phyloP scores from a whole-genome alignment of 202 grass and related monocot species.

The Zoysia matrella region DNA sequence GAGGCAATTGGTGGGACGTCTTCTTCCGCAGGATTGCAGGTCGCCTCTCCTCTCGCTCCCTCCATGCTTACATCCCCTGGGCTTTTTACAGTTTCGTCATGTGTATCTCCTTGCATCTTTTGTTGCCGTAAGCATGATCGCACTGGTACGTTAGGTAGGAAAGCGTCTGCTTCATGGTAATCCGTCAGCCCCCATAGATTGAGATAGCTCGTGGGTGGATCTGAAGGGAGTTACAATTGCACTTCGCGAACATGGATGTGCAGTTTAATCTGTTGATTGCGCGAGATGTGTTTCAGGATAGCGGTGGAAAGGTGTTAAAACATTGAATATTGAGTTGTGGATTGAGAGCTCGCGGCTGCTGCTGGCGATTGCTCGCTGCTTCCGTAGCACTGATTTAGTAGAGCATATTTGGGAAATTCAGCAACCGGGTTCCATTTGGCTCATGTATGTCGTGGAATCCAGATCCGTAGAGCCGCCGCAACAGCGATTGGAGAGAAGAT shows the following conservation, averaged over 20 bases:
- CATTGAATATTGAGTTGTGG: conserved; percentile 4
- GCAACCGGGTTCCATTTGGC: conserved; percentile 18
- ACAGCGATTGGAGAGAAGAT: background rate
- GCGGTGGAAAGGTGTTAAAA: background rate
- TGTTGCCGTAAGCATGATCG: conserved; percentile 16
- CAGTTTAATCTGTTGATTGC: conserved; percentile 21
- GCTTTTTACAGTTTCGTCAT: background rate
- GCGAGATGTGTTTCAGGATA: conserved; percentile 5
- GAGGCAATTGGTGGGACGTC: conserved; percentile 56
- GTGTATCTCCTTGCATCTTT: conserved; percentile 28
- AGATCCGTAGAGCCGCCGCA: conserved; percentile 27
- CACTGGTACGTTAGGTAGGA: background rate
- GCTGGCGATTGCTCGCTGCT: background rate
- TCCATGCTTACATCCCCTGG: conserved; percentile 13
- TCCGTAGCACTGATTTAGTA: background rate
- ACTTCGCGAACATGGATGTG: conserved; percentile 16
- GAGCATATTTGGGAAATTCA: conserved; percentile 20
- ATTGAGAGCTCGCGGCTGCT: conserved; percentile 16
- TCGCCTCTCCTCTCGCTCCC: conserved; percentile 11
- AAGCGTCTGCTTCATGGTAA: conserved; percentile 11
- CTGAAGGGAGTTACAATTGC: conserved; percentile 27
- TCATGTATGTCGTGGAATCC: conserved; percentile 11
- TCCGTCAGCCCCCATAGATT: background rate
- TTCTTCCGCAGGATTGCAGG: conserved; percentile 63
- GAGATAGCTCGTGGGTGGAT: conserved; percentile 17